Conservation (phyloP, 371 early-diverging fungal species). For the Rhizopus sp. region DNA sequence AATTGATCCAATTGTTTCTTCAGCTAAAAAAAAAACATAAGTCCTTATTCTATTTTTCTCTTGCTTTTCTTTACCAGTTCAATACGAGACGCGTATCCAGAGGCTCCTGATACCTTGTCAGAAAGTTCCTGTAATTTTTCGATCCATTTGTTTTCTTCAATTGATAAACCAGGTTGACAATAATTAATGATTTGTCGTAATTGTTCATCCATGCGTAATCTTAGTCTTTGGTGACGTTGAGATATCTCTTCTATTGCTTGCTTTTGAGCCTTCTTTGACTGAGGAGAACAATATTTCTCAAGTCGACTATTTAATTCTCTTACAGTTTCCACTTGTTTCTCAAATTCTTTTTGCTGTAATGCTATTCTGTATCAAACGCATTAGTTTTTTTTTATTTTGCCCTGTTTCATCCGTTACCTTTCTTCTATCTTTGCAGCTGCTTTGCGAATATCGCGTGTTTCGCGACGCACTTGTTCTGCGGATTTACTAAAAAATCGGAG, state of each 20-base stretch:
- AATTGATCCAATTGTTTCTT: background rate
- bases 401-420: constrained; percentile 10
- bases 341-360: constrained; percentile 32
- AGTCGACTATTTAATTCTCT: constrained; percentile 22
- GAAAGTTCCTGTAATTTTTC: constrained; percentile 17
- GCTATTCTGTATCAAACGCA: constrained; percentile 8
- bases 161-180: constrained; percentile 26
- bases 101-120: constrained; percentile 15
- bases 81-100: constrained; percentile 22
- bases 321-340: constrained; percentile 20
- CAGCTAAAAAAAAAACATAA: constrained; percentile 2
- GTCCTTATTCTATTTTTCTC: background rate
- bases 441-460: constrained; percentile 21
- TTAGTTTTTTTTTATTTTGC: too few relatives aligned
- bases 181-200: constrained; percentile 17
- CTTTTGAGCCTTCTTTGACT: constrained; percentile 11
- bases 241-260: constrained; percentile 16
- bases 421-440: constrained; percentile 18
- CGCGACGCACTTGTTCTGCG: constrained; percentile 30
- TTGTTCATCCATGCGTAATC: constrained; percentile 26
- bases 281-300: constrained; percentile 11
- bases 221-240: constrained; percentile 17
- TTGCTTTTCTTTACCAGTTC: constrained; percentile 7
- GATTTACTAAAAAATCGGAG: constrained; percentile 35
- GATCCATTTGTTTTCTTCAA: constrained; percentile 26